These are phyloP conservation scores for Colletotrichum gigasporum DNA, from an alignment of 2,329 filamentous ascomycete genomes.

Conservation along the genomic window DNA sequence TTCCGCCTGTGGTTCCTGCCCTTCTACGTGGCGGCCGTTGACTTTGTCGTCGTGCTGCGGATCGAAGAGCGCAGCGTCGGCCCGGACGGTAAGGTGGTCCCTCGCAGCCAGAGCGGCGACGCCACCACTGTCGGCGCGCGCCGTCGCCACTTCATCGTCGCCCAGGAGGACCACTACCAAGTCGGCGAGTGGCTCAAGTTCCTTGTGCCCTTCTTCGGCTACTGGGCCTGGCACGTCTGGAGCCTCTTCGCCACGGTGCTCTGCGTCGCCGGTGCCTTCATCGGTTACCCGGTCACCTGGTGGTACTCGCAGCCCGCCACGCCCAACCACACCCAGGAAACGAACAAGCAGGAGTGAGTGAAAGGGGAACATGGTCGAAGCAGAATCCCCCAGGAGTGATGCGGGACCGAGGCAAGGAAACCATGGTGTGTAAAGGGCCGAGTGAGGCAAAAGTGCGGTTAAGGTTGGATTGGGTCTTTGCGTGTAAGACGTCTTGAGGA, in stretches of 20 bases:
- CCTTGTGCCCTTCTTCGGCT: constrained; percentile 67
- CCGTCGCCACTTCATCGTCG: constrained; percentile 79
- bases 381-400: too few species aligned
- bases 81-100: constrained; percentile 35
- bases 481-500: too few species aligned
- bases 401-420: too few species aligned
- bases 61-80: constrained; percentile 58
- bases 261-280: constrained; percentile 64
- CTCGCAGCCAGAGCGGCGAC: constrained; percentile 23
- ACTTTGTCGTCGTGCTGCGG: constrained; percentile 73
- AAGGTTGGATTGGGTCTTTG: too few species aligned
- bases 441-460: too few species aligned
- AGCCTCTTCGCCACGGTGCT: constrained; percentile 72
- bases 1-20: constrained; percentile 84
- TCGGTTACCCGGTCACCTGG: constrained; percentile 26
- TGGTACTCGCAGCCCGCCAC: constrained; percentile 3
- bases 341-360: constrained; percentile 15
- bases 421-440: too few species aligned
- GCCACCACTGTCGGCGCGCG: constrained; percentile 42
- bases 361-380: too few species aligned
- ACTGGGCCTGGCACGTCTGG: constrained; percentile 63
- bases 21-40: constrained; percentile 74
- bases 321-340: constrained; percentile 1
- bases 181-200: constrained; percentile 80
- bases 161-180: constrained; percentile 86